Evolutionary conservation across 169 alveolate genomes (phyloP).

Genomic region (Blepharisma undulans): DNA sequence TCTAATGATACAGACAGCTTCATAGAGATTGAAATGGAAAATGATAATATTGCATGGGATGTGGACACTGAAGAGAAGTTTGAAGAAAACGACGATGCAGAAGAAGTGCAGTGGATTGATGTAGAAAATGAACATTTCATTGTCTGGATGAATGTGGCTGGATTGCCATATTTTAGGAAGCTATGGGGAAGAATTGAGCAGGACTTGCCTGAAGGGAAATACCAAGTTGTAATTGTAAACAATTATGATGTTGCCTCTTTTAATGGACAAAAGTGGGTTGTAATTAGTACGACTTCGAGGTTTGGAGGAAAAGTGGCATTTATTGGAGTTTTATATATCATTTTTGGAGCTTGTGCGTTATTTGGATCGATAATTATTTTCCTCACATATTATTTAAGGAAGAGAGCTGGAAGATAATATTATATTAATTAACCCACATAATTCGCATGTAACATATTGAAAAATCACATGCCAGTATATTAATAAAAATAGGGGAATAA

Average conservation of each 20-base stretch:
- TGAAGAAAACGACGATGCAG: constrained; percentile 12
- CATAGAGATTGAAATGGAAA: constrained; percentile 42
- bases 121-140: constrained; percentile 67
- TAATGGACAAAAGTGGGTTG: constrained; percentile 76
- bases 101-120: constrained; percentile 68
- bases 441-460: too few species aligned
- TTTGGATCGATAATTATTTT: constrained; percentile 36
- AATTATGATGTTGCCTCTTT: constrained; percentile 67
- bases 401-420: too few species aligned
- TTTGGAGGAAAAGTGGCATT: constrained; percentile 82
- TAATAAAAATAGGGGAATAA: too few species aligned
- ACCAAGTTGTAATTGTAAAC: constrained; percentile 42
- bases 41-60: constrained; percentile 77
- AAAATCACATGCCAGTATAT: too few species aligned
- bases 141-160: constrained; percentile 78
- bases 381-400: background rate
- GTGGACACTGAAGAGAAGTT: constrained; percentile 75
- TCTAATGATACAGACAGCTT: background rate
- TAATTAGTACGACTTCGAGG: constrained; percentile 72
- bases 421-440: too few species aligned
- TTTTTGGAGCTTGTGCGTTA: constrained; percentile 65
- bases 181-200: constrained; percentile 70
- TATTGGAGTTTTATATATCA: constrained; percentile 72
- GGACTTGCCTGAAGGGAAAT: constrained; percentile 41
- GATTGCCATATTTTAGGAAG: constrained; percentile 63